Evolutionary conservation across 1,139 yeast genomes (phyloP).

Genomic region (Diutina catenulata): DNA sequence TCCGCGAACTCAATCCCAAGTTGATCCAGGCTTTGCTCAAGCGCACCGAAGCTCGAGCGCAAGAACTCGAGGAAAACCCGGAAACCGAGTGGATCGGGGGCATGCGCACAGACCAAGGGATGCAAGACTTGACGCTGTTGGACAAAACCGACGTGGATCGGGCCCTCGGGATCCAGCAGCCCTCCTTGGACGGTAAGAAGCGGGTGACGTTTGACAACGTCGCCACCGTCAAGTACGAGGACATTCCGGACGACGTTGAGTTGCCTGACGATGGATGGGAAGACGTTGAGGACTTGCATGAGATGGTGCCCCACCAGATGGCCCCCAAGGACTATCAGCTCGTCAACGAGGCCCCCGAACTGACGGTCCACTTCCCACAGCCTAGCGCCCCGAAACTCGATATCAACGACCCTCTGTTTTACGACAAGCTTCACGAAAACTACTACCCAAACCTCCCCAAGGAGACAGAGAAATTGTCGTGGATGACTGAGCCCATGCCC

Average conservation of each 20-base stretch:
- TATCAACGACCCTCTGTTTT: conserved; percentile 64
- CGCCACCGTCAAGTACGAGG: conserved; percentile 30
- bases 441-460: conserved; percentile 84
- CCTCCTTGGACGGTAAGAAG: background rate
- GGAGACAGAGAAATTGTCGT: conserved; percentile 67
- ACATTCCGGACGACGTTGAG: conserved; percentile 16
- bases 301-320: conserved; percentile 13
- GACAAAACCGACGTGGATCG: conserved; percentile 1
- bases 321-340: conserved; percentile 37
- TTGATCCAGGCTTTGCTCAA: conserved; percentile 45
- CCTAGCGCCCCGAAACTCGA: conserved; percentile 38
- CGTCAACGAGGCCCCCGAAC: conserved; percentile 19
- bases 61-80: background rate
- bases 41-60: conserved; percentile 23
- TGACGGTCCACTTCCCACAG: conserved; percentile 52
- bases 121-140: background rate
- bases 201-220: conserved; percentile 19
- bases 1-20: conserved; percentile 57
- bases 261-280: conserved; percentile 7
- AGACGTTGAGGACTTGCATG: conserved; percentile 7
- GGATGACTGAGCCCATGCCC: conserved; percentile 44
- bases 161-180: background rate
- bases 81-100: conserved; percentile 1
- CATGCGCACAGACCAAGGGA: background rate
- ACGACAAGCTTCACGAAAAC: conserved; percentile 67